Percentiles rank a stretch among this genome's conserved stretches.
Evolutionary conservation across 192 early-diverging fungal species (phyloP).

Genomic region (Dimargaris cristalligena): DNA sequence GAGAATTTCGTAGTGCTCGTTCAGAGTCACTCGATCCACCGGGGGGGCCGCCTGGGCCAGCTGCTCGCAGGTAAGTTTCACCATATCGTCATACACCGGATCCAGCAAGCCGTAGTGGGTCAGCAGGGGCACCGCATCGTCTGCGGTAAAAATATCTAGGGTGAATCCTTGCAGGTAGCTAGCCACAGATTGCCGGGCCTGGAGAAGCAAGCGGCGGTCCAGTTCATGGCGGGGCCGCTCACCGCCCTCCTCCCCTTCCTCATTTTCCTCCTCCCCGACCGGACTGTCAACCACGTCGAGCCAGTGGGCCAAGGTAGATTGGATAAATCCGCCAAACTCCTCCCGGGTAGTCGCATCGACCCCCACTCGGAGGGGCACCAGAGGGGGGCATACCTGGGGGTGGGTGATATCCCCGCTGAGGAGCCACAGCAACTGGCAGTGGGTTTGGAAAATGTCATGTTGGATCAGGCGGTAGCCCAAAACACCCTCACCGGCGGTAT

Average conservation of each 20-base stretch:
- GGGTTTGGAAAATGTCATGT: slow-evolving; percentile 8
- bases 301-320: not conserved
- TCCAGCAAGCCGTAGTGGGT: not conserved
- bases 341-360: not conserved
- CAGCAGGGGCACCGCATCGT: not conserved
- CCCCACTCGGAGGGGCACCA: not conserved
- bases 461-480: not conserved
- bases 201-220: not conserved
- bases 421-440: not conserved
- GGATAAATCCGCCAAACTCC: not conserved
- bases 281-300: not conserved
- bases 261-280: not conserved
- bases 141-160: not conserved
- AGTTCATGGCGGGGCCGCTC: not conserved
- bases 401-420: slow-evolving; percentile 6
- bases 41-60: not conserved
- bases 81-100: slow-evolving; percentile 2
- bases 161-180: not conserved
- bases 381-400: not conserved
- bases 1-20: slow-evolving; percentile 3
- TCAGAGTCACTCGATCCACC: not conserved
- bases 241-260: not conserved
- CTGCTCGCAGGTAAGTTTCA: slow-evolving; percentile 2
- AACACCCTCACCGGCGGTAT: not conserved
- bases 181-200: not conserved